Percentiles rank a stretch among this genome's conserved stretches.
Evolutionary conservation across 2,329 filamentous ascomycete species (phyloP).

Genomic region (Talaromyces amestolkiae): DNA sequence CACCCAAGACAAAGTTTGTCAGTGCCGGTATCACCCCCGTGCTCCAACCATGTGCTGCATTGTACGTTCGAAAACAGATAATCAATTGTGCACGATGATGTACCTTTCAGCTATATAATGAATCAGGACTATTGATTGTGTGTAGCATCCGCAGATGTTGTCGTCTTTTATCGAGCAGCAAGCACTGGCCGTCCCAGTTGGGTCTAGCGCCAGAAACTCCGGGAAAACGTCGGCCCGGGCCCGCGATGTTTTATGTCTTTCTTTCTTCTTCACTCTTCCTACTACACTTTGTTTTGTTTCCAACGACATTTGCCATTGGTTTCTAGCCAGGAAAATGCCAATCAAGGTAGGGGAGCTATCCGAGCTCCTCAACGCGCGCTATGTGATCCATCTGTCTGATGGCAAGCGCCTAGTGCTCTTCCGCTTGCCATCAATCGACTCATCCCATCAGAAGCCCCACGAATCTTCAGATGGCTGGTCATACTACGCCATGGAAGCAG

Average conservation of each 20-base stretch:
- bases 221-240: background rate
- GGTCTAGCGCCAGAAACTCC: background rate
- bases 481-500: conserved; percentile 50
- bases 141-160: no score
- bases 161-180: no score
- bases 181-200: background rate
- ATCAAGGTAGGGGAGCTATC: conserved; percentile 24
- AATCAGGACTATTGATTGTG: no score
- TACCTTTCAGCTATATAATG: no score
- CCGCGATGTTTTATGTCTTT: background rate
- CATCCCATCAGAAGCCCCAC: conserved; percentile 29
- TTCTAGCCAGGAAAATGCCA: background rate
- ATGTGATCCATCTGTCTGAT: conserved; percentile 45
- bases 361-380: conserved; percentile 41
- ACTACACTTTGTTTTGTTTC: background rate
- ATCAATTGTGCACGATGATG: no score
- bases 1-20: background rate
- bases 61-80: no score
- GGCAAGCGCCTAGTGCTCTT: conserved; percentile 49
- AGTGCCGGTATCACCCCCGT: background rate
- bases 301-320: background rate
- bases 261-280: background rate
- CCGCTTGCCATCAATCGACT: conserved; percentile 44
- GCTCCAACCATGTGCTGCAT: background rate
- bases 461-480: conserved; percentile 43